These are phyloP conservation scores for Triticum monococcum DNA, from an alignment of 176 grass and related monocot species.

Conservation along the genomic window DNA sequence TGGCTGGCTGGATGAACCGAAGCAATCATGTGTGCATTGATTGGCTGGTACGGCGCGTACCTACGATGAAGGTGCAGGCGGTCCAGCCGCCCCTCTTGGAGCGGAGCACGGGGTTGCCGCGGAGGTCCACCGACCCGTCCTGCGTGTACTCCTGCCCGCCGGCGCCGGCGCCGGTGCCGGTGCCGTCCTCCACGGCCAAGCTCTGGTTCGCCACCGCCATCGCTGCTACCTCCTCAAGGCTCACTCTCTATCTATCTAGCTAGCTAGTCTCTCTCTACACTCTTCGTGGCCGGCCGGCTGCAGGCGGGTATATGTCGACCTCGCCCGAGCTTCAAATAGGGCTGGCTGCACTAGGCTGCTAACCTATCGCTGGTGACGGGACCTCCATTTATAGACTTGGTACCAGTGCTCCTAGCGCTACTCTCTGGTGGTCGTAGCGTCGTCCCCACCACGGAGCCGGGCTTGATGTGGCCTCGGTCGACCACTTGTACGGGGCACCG, in stretches of 20 bases:
- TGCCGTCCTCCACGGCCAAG: conserved; percentile 5
- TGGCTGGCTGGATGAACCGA: too few relatives aligned
- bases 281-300: too few relatives aligned
- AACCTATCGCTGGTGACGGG: neutral
- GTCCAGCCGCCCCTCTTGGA: conserved; percentile 51
- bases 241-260: neutral
- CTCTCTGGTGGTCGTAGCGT: neutral
- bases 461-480: neutral
- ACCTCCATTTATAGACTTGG: conserved; percentile 34
- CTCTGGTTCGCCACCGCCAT: conserved; percentile 14
- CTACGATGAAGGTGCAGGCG: conserved; percentile 47
- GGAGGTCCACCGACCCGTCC: conserved; percentile 52
- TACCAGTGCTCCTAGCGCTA: neutral
- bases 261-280: too few relatives aligned
- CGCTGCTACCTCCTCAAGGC: neutral
- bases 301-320: neutral
- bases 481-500: neutral
- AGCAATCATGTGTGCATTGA: too few relatives aligned
- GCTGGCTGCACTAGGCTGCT: neutral
- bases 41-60: neutral
- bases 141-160: conserved; percentile 31
- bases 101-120: conserved; percentile 43
- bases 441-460: neutral
- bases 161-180: neutral
- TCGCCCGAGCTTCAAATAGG: neutral